Base-by-base conservation (phyloP, 1,284 basidiomycete genomes). In the Mycosarcoma mackinlayi region DNA sequence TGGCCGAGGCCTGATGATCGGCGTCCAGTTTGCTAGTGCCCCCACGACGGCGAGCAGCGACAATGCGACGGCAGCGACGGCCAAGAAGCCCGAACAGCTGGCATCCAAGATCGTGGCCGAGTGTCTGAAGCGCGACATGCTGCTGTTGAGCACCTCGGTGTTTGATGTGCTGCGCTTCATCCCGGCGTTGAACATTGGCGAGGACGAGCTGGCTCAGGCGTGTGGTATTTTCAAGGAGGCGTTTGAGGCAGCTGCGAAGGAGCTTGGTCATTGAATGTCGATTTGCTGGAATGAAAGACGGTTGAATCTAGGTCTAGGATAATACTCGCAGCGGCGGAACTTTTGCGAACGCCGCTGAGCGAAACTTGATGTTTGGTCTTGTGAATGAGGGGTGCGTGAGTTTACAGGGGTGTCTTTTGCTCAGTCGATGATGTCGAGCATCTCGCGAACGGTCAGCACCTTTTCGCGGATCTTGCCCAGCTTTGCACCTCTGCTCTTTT, bases 381-480 rank as follows among this genome's bases (percentile, higher is more conserved):
- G n/a, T n/a, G 6, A 30, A 40, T 40, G 30, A n/a, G 2, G 14
- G 40, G 30, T 38, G 48, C 10, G 14, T 40, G 41, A 6, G n/a
- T 7, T 41, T 10, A 27, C 34, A 18, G 9, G 19, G 30, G 21
- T 4, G 41, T 1, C 3, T 19, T 14, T 16, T 18, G 46, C n/a
- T 39, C 39, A 67, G 34, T 53, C 27, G 41, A 58, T 38, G n/a
- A 74, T 31, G 2, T 49, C 37, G 40, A 75, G 64, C 73, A 75
- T 73, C 27, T 73, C 70, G 8, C 41, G 34, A 18, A 75, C 59
- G 8, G 58, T 57, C 27, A 81, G 25, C 16, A 93, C 89, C 66
- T 92, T 86, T 84, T 93, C 92, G 45, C 91, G 85, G 81, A 91
- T 89, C 83, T 93, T 93, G 3, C 88, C 89, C 23, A 84, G 57